phyloP scores from a whole-genome alignment of 768 basidiomycete genomes.

The Trametes maxima region DNA sequence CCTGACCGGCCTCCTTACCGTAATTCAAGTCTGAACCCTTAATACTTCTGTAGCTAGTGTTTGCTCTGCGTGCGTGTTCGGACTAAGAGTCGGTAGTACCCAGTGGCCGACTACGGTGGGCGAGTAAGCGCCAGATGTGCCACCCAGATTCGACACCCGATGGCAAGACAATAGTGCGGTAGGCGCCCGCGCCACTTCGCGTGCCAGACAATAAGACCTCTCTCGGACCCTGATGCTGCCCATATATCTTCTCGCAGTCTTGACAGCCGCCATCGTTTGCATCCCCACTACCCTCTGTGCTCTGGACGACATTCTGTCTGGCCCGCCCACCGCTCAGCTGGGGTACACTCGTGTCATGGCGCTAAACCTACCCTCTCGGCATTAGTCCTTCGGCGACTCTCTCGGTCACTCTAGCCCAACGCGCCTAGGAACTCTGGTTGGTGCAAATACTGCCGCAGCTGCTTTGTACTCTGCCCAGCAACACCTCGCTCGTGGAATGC shows the following conservation, averaged over 20 bases:
- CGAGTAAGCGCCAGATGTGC: neutral
- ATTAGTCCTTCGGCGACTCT: neutral
- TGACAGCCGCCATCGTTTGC: neutral
- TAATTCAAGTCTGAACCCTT: too few species aligned
- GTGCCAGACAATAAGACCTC: conserved; percentile 15
- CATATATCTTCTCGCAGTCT: conserved; percentile 9
- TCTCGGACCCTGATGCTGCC: neutral
- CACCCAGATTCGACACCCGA: conserved; percentile 13
- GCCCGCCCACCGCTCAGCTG: neutral
- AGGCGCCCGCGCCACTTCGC: conserved; percentile 14
- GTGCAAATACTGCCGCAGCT: neutral
- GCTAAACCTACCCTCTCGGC: too few species aligned
- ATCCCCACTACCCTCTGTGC: neutral
- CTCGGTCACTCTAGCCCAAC: neutral
- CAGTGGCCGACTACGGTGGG: too few species aligned
- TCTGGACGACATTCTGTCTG: neutral
- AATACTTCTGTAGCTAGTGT: too few species aligned
- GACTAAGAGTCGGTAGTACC: too few species aligned
- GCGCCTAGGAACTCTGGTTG: neutral
- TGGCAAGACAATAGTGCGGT: conserved; percentile 14
- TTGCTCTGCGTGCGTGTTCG: too few species aligned
- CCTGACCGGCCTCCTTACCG: too few species aligned
- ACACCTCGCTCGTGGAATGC: neutral
- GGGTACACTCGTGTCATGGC: neutral
- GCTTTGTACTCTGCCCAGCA: conserved; percentile 1